Conservation (phyloP, 805 yeast genomes). For the Metschnikowia amazonensis region DNA sequence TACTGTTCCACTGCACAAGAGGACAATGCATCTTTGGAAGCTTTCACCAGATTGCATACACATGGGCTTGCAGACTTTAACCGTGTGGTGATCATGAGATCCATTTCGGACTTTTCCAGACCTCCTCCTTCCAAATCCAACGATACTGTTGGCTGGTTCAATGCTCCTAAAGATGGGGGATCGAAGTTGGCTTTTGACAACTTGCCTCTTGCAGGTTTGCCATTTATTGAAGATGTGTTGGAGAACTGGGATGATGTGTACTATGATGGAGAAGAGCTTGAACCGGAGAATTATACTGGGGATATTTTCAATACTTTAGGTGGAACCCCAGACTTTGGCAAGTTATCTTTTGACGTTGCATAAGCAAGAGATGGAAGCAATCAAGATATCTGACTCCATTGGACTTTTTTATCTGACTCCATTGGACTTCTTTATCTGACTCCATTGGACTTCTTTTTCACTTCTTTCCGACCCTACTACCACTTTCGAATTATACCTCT, state of each 20-base stretch:
- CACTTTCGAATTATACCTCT: too few species aligned
- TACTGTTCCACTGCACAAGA: constrained; percentile 66
- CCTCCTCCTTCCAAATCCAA: constrained; percentile 45
- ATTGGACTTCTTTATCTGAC: too few species aligned
- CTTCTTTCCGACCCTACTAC: too few species aligned
- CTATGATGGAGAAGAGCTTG: constrained; percentile 29
- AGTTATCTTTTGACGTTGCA: constrained; percentile 23
- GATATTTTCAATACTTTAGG: constrained; percentile 57
- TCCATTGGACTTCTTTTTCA: too few species aligned
- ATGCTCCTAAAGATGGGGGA: constrained; percentile 50
- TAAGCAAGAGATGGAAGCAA: too few species aligned
- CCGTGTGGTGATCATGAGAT: constrained; percentile 57
- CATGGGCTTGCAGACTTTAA: constrained; percentile 54
- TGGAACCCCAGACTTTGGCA: constrained; percentile 40
- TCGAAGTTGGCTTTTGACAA: constrained; percentile 45
- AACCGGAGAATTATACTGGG: constrained; percentile 55
- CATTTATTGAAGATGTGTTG: constrained; percentile 52
- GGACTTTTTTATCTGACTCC: too few species aligned
- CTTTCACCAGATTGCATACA: constrained; percentile 50
- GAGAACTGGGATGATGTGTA: constrained; percentile 44
- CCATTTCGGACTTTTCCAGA: constrained; percentile 56
- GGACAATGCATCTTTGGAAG: constrained; percentile 63
- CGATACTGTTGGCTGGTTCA: constrained; percentile 49
- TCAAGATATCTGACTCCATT: too few species aligned
- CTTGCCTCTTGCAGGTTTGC: constrained; percentile 50